A percentile compares a stretch with the other conserved stretches of the same genome.
Conservation (phyloP, 1,284 basidiomycete genomes). For the Schizophyllum amplum region DNA sequence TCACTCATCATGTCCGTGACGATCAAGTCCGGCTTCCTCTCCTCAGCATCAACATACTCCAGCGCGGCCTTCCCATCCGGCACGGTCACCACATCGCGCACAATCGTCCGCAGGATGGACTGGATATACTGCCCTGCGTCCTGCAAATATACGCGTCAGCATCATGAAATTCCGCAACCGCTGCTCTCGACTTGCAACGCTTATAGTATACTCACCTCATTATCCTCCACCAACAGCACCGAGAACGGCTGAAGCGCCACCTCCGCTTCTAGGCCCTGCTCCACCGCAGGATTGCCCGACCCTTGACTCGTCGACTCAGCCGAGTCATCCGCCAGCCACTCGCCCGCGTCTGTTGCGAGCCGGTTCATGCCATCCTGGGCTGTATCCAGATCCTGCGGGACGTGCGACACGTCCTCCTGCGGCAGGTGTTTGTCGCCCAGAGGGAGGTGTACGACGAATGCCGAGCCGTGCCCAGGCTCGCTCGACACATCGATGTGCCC, state of each 20-base stretch:
- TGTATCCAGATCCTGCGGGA: slow-evolving; percentile 6
- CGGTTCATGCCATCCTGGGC: slow-evolving; percentile 18
- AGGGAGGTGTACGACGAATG: slow-evolving; percentile 20
- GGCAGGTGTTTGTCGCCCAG: slow-evolving; percentile 21
- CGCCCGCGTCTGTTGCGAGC: slow-evolving; percentile 19
- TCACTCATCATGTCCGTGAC: slow-evolving; percentile 29
- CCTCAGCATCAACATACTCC: slow-evolving; percentile 14
- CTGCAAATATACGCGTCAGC: too few species aligned
- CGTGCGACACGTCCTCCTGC: slow-evolving; percentile 16
- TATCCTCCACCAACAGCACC: slow-evolving; percentile 17
- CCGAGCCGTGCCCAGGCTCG: slow-evolving; percentile 14
- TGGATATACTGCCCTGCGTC: slow-evolving; percentile 18
- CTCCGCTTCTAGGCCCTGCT: slow-evolving; percentile 11
- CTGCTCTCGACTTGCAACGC: not conserved
- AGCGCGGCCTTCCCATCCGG: slow-evolving; percentile 9
- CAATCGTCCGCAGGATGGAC: slow-evolving; percentile 23
- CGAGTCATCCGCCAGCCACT: slow-evolving; percentile 17
- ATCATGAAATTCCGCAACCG: not conserved
- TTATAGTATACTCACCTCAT: slow-evolving; percentile 2
- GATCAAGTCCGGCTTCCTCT: slow-evolving; percentile 18
- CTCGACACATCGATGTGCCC: slow-evolving; percentile 18
- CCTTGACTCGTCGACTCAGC: slow-evolving; percentile 10
- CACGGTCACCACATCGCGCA: slow-evolving; percentile 16
- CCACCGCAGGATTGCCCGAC: not conserved
- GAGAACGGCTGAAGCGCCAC: slow-evolving; percentile 5